A percentile compares a stretch with the other conserved stretches of the same genome.
Conservation (phyloP, 2,329 filamentous ascomycete species). For the Ophiosphaerella herpotricha region DNA sequence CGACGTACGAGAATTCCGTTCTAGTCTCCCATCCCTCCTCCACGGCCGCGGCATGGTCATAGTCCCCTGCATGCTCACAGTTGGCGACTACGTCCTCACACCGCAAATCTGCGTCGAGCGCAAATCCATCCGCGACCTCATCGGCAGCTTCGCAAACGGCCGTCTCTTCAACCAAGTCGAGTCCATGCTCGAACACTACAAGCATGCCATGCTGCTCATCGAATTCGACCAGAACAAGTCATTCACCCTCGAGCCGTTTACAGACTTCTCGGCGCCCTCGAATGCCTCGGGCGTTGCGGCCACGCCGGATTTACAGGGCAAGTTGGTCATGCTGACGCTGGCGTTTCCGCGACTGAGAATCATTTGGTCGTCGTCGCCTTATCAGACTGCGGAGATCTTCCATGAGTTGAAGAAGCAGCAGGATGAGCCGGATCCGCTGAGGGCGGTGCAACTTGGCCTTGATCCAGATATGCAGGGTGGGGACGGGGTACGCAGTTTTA, state of each 20-base stretch:
- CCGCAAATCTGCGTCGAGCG: slow-evolving; percentile 92
- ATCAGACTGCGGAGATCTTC: slow-evolving; percentile 97
- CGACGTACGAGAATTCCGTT: slow-evolving; percentile 94
- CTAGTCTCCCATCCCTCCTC: slow-evolving; percentile 84
- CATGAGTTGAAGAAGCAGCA: slow-evolving; percentile 88
- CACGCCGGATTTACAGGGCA: slow-evolving; percentile 81
- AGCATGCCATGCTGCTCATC: slow-evolving; percentile 86
- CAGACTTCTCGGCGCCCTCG: slow-evolving; percentile 50
- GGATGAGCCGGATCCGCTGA: slow-evolving; percentile 86
- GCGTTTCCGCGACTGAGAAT: slow-evolving; percentile 88
- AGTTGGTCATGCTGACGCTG: slow-evolving; percentile 88
- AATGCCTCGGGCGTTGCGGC: slow-evolving; percentile 59
- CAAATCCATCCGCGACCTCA: slow-evolving; percentile 89
- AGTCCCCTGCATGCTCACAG: slow-evolving; percentile 92
- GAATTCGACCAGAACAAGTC: slow-evolving; percentile 98
- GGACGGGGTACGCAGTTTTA: slow-evolving; percentile 71
- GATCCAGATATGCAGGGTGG: slow-evolving; percentile 60
- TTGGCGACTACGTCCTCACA: slow-evolving; percentile 93
- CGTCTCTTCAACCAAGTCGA: slow-evolving; percentile 91
- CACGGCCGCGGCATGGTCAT: slow-evolving; percentile 88
- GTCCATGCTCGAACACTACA: slow-evolving; percentile 93
- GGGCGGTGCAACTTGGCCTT: slow-evolving; percentile 81
- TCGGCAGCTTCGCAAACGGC: slow-evolving; percentile 89
- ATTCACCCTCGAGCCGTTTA: slow-evolving; percentile 77
- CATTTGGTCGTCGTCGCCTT: slow-evolving; percentile 91